phyloP scores from a whole-genome alignment of 345 rosid genomes.

The Pistacia atlantica region DNA sequence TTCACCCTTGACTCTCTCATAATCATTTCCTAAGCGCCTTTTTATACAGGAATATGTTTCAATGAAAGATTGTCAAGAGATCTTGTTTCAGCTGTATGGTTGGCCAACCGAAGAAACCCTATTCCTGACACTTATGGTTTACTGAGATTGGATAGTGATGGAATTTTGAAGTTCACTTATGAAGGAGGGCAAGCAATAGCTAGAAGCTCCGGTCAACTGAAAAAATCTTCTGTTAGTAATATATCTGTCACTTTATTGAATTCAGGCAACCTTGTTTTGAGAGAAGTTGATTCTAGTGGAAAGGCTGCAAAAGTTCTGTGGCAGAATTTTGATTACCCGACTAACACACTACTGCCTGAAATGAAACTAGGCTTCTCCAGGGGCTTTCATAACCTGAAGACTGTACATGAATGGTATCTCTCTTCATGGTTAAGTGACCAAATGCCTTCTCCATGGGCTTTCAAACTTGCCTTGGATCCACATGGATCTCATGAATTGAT shows the following conservation, averaged over 20 bases:
- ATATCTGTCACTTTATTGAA: constrained; percentile 47
- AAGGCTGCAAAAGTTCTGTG: constrained; percentile 43
- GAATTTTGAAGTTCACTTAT: no score
- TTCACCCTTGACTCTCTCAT: no score
- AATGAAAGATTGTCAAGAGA: no score
- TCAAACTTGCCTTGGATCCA: constrained; percentile 53
- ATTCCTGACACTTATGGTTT: no score
- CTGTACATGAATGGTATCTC: constrained; percentile 41
- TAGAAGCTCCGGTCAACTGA: no score
- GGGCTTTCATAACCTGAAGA: constrained; percentile 28
- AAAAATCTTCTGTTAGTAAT: background rate
- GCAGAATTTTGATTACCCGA: constrained; percentile 39
- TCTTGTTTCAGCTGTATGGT: no score
- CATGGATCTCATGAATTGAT: constrained; percentile 38
- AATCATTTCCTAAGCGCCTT: no score
- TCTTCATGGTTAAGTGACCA: constrained; percentile 46
- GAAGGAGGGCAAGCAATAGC: no score
- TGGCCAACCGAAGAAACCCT: no score
- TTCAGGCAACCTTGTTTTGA: constrained; percentile 50
- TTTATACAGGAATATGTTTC: no score
- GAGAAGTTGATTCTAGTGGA: constrained; percentile 27
- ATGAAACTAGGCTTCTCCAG: constrained; percentile 52
- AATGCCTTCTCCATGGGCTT: constrained; percentile 55
- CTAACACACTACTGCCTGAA: constrained; percentile 34
- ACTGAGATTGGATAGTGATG: no score